phyloP scores from a whole-genome alignment of 495 filamentous ascomycete species.

The Penicillium pulvis region DNA sequence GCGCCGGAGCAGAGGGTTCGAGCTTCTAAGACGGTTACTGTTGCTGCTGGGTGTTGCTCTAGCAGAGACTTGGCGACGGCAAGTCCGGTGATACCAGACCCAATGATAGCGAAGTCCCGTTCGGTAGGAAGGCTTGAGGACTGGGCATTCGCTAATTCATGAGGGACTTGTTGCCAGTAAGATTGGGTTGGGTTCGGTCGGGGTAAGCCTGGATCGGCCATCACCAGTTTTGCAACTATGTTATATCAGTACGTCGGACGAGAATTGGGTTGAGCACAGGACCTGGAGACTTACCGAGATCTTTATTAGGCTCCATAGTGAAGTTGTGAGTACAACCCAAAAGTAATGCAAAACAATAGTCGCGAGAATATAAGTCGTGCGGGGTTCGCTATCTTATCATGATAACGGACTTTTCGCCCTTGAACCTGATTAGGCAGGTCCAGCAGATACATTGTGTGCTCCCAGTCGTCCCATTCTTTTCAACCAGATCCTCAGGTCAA shows the following conservation, averaged over 20 bases:
- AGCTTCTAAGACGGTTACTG: conserved; percentile 60
- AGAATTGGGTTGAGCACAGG: too few species aligned
- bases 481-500: not conserved
- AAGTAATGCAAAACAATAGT: not conserved
- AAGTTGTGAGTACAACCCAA: not conserved
- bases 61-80: conserved; percentile 61
- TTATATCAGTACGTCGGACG: not conserved
- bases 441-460: too few species aligned
- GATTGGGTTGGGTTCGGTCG: conserved; percentile 60
- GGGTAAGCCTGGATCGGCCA: conserved; percentile 47
- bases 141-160: conserved; percentile 55
- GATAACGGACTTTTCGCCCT: not conserved
- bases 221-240: conserved; percentile 24
- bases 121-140: conserved; percentile 45
- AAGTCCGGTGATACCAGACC: conserved; percentile 70
- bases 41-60: conserved; percentile 24
- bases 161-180: conserved; percentile 72
- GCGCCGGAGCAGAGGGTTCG: conserved; percentile 80
- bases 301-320: conserved; percentile 15
- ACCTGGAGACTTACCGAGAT: conserved; percentile 4
- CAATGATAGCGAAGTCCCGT: conserved; percentile 64
- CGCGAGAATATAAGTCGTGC: not conserved
- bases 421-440: too few species aligned
- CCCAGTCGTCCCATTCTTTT: not conserved
- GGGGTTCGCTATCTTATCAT: not conserved